These are phyloP conservation scores for Trypanosoma cruzi DNA, from an alignment of 208 protist species.

Conservation along the genomic window DNA sequence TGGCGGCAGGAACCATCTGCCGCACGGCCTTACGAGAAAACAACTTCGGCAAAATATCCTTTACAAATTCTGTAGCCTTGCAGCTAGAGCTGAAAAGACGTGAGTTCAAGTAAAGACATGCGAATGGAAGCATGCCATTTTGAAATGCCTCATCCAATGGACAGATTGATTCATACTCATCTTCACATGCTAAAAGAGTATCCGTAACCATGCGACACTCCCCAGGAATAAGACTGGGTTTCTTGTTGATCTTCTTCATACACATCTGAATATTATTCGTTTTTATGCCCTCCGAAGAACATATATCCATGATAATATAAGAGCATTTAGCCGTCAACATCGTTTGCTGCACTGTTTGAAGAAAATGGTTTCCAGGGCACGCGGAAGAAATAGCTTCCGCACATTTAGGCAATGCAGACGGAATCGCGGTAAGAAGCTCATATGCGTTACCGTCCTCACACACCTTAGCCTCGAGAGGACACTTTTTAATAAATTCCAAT, in stretches of 20 bases:
- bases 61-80: slow-evolving; percentile 11
- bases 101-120: slow-evolving; percentile 18
- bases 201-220: slow-evolving; percentile 10
- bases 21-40: slow-evolving; percentile 8
- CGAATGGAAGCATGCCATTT: slow-evolving; percentile 16
- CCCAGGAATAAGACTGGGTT: not conserved
- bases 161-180: slow-evolving; percentile 24
- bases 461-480: not conserved
- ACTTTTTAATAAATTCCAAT: slow-evolving; percentile 12
- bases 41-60: slow-evolving; percentile 17
- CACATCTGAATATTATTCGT: too few species aligned
- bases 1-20: slow-evolving; percentile 10
- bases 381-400: not conserved
- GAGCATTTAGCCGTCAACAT: not conserved
- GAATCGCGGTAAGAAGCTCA: slow-evolving; percentile 6
- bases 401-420: slow-evolving; percentile 15
- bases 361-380: not conserved
- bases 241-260: too few species aligned
- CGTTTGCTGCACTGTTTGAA: slow-evolving; percentile 2
- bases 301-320: not conserved
- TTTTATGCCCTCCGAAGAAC: too few species aligned
- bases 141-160: not conserved
- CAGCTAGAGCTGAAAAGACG: slow-evolving; percentile 16
- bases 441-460: slow-evolving; percentile 4
- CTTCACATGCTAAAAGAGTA: slow-evolving; percentile 10